A percentile compares a stretch with the other conserved stretches of the same genome.
Evolutionary conservation across 2,329 filamentous ascomycete species (phyloP).

Genomic region (Ophiobolus disseminans): DNA sequence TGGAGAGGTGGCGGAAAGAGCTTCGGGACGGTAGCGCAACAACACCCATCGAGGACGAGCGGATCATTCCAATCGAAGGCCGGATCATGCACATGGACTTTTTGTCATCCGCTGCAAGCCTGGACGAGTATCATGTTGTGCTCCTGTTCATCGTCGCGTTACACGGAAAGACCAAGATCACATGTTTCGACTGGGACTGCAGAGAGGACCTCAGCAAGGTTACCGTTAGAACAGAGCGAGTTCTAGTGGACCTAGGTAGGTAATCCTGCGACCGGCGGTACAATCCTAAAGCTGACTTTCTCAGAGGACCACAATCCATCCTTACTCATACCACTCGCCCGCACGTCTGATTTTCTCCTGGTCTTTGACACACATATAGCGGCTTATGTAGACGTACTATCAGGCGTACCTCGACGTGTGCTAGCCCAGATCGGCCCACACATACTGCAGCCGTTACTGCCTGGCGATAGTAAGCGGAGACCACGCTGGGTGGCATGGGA

Average conservation of each 20-base stretch:
- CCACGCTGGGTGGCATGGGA: slow-evolving; percentile 88
- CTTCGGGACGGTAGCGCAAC: slow-evolving; percentile 51
- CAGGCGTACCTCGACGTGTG: slow-evolving; percentile 42
- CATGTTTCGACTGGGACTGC: slow-evolving; percentile 61
- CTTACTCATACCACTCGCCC: slow-evolving; percentile 51
- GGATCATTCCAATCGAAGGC: slow-evolving; percentile 56
- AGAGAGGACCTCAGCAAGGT: slow-evolving; percentile 51
- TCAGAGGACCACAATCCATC: slow-evolving; percentile 46
- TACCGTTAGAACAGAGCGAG: slow-evolving; percentile 33
- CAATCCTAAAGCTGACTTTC: slow-evolving; percentile 12
- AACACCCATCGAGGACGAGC: slow-evolving; percentile 66
- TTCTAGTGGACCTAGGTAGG: slow-evolving; percentile 37
- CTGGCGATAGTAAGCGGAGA: slow-evolving; percentile 38
- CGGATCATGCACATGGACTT: slow-evolving; percentile 92
- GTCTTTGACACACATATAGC: slow-evolving; percentile 47
- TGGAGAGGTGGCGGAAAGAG: slow-evolving; percentile 59
- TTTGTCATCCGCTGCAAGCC: slow-evolving; percentile 72
- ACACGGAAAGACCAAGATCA: slow-evolving; percentile 54
- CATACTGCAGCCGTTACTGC: slow-evolving; percentile 55
- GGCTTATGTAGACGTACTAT: slow-evolving; percentile 50
- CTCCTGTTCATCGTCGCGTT: slow-evolving; percentile 68
- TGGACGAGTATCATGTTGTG: slow-evolving; percentile 73
- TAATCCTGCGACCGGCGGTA: background rate
- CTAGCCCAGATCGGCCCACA: slow-evolving; percentile 23
- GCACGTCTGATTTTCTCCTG: slow-evolving; percentile 52